Conservation (phyloP, 257 asterid species). For the Nemophila menziesii region DNA sequence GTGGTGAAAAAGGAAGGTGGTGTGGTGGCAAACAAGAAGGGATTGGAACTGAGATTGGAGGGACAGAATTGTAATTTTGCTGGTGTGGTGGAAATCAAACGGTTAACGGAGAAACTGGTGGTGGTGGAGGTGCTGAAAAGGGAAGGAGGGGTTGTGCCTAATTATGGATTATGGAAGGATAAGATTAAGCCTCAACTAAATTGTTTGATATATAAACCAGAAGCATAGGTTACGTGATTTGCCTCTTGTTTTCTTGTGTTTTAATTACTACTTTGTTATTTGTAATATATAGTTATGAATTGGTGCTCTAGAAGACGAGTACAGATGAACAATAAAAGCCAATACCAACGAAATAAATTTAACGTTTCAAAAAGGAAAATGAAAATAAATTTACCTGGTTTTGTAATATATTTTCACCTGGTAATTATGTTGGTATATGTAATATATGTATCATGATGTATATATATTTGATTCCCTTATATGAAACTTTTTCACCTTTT, state of each 20-base stretch:
- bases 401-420: neutral
- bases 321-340: no score
- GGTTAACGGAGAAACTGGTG: constrained; percentile 52
- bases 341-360: neutral
- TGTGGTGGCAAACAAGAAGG: constrained; percentile 14
- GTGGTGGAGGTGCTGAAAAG: constrained; percentile 40
- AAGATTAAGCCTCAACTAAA: constrained; percentile 30
- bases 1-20: constrained; percentile 18
- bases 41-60: constrained; percentile 13
- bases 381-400: neutral
- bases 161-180: constrained; percentile 34
- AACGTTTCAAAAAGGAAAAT: no score
- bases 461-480: no score
- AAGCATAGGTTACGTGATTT: neutral
- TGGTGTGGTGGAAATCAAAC: constrained; percentile 34
- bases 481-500: no score
- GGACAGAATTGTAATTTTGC: constrained; percentile 33
- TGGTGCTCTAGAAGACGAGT: neutral
- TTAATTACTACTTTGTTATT: neutral
- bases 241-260: neutral
- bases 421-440: no score
- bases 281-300: neutral
- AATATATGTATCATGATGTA: no score
- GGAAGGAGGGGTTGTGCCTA: constrained; percentile 17
- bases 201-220: constrained; percentile 23